These are phyloP conservation scores for Scheffersomyces stambukii DNA, from an alignment of 1,139 yeast species.

Conservation along the genomic window DNA sequence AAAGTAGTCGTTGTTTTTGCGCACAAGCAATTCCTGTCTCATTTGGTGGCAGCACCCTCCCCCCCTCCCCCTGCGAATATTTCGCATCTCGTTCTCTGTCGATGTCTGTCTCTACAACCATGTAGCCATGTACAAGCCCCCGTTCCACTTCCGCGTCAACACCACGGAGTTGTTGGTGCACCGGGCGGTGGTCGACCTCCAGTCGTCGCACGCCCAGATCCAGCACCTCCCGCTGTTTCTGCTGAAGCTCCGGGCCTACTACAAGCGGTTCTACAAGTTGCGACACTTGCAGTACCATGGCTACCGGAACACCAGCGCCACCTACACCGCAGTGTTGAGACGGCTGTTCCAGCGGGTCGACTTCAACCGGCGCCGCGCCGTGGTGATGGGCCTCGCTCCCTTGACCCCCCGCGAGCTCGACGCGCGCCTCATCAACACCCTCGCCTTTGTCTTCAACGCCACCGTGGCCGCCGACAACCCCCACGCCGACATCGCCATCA, in stretches of 20 bases:
- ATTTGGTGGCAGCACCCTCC: background rate
- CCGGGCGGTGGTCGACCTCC: slow-evolving; percentile 6
- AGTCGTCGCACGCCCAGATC: slow-evolving; percentile 9
- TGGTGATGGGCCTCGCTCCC: slow-evolving; percentile 10
- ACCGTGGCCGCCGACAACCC: slow-evolving; percentile 21
- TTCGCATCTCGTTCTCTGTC: no score
- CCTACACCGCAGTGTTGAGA: slow-evolving; percentile 11
- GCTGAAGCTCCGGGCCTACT: slow-evolving; percentile 16
- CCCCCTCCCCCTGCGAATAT: slow-evolving; percentile 1
- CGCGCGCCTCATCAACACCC: slow-evolving; percentile 27
- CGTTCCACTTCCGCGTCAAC: slow-evolving; percentile 7
- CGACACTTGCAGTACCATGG: slow-evolving; percentile 21
- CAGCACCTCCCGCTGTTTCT: slow-evolving; percentile 10
- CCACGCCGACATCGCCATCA: slow-evolving; percentile 15
- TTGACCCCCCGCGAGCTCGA: slow-evolving; percentile 15
- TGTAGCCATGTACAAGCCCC: slow-evolving; percentile 6
- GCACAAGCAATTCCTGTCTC: background rate
- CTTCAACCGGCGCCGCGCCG: slow-evolving; percentile 16
- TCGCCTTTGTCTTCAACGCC: slow-evolving; percentile 37
- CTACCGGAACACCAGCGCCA: slow-evolving; percentile 1
- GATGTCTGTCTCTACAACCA: no score
- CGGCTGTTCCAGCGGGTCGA: slow-evolving; percentile 21
- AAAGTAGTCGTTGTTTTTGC: slow-evolving; percentile 8
- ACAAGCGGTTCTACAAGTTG: slow-evolving; percentile 30
- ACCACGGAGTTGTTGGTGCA: slow-evolving; percentile 7